Evolutionary conservation across 306 rosid species (phyloP).

Genomic region (Parietaria judaica): DNA sequence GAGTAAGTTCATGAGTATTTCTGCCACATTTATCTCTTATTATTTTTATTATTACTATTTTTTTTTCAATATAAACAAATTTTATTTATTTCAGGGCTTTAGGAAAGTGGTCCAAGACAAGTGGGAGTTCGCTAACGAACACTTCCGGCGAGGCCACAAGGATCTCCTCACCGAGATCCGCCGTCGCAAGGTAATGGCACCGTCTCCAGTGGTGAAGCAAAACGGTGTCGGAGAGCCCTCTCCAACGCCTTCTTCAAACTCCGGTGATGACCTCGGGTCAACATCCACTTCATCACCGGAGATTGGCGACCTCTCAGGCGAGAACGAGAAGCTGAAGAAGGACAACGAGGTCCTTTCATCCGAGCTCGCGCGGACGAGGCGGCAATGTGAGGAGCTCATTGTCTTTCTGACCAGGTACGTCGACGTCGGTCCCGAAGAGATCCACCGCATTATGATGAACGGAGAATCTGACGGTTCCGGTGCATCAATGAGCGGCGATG

Average conservation of each 20-base stretch:
- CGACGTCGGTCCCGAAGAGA: slow-evolving; percentile 71
- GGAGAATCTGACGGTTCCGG: slow-evolving; percentile 7
- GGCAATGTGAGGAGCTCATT: slow-evolving; percentile 67
- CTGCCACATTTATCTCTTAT: too few relatives aligned
- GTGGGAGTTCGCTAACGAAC: slow-evolving; percentile 92
- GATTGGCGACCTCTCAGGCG: slow-evolving; percentile 38
- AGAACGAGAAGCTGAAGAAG: slow-evolving; percentile 70
- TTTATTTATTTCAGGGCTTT: slow-evolving; percentile 45
- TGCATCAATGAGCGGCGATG: slow-evolving; percentile 4
- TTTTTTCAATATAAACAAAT: not conserved
- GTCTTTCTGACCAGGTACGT: slow-evolving; percentile 38
- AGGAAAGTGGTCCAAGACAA: slow-evolving; percentile 80
- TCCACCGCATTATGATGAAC: slow-evolving; percentile 45
- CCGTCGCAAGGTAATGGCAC: slow-evolving; percentile 49
- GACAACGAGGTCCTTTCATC: slow-evolving; percentile 55
- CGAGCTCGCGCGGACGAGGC: slow-evolving; percentile 63
- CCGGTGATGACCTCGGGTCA: slow-evolving; percentile 76
- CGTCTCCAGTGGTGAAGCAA: slow-evolving; percentile 20
- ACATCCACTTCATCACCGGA: slow-evolving; percentile 61
- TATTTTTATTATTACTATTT: not conserved
- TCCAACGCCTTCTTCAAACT: slow-evolving; percentile 28
- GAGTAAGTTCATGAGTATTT: too few relatives aligned
- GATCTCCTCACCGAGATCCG: slow-evolving; percentile 59
- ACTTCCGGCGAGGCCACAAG: slow-evolving; percentile 59
- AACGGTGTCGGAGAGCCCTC: slow-evolving; percentile 20